phyloP scores from a whole-genome alignment of 352 stramenopile genomes.

The Phytophthora pisi region DNA sequence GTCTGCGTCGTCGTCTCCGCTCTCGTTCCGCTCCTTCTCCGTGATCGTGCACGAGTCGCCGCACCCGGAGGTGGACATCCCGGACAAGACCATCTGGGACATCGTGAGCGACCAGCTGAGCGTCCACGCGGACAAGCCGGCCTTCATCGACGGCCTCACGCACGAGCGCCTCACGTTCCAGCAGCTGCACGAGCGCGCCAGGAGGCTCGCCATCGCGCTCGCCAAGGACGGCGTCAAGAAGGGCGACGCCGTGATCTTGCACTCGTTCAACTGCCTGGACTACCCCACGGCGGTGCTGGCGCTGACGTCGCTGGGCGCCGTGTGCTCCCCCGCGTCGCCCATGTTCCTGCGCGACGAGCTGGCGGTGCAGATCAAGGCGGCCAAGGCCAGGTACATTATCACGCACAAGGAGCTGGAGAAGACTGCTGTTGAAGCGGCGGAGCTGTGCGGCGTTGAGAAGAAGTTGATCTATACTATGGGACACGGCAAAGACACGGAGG shows the following conservation, averaged over 20 bases:
- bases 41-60: constrained; percentile 67
- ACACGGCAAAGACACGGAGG: constrained; percentile 12
- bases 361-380: constrained; percentile 44
- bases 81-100: constrained; percentile 57
- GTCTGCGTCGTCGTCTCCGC: constrained; percentile 16
- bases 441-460: constrained; percentile 33
- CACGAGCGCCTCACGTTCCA: constrained; percentile 55
- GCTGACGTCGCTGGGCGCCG: constrained; percentile 51
- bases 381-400: constrained; percentile 64
- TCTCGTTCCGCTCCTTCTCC: constrained; percentile 38
- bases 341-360: constrained; percentile 62
- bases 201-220: constrained; percentile 50
- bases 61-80: constrained; percentile 54
- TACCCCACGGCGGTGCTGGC: constrained; percentile 23
- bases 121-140: constrained; percentile 42
- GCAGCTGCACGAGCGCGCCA: constrained; percentile 44
- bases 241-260: constrained; percentile 42
- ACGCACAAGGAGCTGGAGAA: constrained; percentile 57
- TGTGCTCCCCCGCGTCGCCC: constrained; percentile 65
- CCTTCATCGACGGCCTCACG: constrained; percentile 63
- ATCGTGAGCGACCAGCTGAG: constrained; percentile 44
- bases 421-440: constrained; percentile 50
- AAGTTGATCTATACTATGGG: constrained; percentile 62
- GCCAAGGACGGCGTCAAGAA: constrained; percentile 52
- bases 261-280: background rate